Conservation (phyloP, 768 basidiomycete genomes). For the Hygrocybe coccinea region DNA sequence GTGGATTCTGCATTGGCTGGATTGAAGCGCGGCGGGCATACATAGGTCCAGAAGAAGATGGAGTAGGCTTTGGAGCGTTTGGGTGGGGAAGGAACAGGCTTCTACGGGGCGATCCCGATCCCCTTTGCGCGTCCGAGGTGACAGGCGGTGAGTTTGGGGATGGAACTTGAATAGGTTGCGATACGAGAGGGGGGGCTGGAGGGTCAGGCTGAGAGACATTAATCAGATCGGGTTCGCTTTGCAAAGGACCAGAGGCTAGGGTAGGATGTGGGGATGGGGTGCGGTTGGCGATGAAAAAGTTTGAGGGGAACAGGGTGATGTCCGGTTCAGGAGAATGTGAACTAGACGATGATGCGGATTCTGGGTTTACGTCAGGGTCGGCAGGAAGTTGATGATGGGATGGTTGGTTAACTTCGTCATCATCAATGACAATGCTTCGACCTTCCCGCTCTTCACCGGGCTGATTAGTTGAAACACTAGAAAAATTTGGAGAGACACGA, state of each 20-base stretch:
- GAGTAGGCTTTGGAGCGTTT: conserved; percentile 40
- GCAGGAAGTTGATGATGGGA: conserved; percentile 1
- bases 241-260: neutral
- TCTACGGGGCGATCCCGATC: conserved; percentile 18
- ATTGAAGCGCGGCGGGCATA: conserved; percentile 38
- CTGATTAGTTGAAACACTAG: conserved; percentile 9
- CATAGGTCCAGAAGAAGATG: conserved; percentile 52
- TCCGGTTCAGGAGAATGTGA: conserved; percentile 21
- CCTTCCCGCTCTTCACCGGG: conserved; percentile 6
- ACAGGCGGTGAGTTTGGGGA: conserved; percentile 21
- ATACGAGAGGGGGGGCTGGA: conserved; percentile 11
- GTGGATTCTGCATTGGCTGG: conserved; percentile 8
- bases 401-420: conserved; percentile 30
- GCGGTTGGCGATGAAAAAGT: conserved; percentile 20
- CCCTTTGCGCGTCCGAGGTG: neutral
- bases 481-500: conserved; percentile 10
- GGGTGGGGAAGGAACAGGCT: conserved; percentile 45
- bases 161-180: conserved; percentile 30
- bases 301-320: conserved; percentile 7
- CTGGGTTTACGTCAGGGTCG: too few relatives aligned
- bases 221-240: neutral
- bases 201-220: neutral
- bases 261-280: conserved; percentile 23
- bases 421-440: conserved; percentile 41
- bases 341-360: conserved; percentile 4